These are phyloP conservation scores for Linderniella brevidens DNA, from an alignment of 257 asterid genomes.

Conservation along the genomic window DNA sequence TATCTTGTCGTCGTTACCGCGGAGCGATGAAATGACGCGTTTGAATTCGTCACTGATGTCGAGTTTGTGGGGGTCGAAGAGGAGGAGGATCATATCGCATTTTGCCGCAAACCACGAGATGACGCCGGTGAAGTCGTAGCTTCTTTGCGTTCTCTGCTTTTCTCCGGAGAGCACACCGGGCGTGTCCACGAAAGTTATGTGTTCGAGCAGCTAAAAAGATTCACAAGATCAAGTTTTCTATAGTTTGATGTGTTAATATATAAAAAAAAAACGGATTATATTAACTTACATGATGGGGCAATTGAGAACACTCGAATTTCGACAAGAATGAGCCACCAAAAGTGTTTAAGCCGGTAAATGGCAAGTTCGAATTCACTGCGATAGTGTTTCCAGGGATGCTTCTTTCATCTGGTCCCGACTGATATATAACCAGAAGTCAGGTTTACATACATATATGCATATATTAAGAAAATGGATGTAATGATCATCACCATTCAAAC, in stretches of 20 bases:
- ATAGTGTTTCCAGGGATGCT: constrained; percentile 96
- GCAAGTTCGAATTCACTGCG: constrained; percentile 78
- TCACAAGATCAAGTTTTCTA: constrained; percentile 1
- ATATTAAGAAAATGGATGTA: no score
- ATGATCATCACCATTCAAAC: no score
- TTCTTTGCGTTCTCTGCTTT: constrained; percentile 84
- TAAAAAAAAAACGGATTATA: constrained; percentile 3
- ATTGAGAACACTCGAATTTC: constrained; percentile 88
- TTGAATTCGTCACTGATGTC: constrained; percentile 95
- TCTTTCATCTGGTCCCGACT: constrained; percentile 94
- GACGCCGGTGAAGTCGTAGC: constrained; percentile 94
- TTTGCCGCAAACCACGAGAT: constrained; percentile 98
- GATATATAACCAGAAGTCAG: not conserved
- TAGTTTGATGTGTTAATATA: not conserved
- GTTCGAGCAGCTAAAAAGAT: constrained; percentile 53
- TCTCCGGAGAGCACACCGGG: constrained; percentile 98
- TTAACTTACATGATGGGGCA: constrained; percentile 91
- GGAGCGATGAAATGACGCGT: constrained; percentile 75
- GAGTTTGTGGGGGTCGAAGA: constrained; percentile 93
- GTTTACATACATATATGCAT: constrained; percentile 2
- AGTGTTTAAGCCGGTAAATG: constrained; percentile 60
- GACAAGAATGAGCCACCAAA: constrained; percentile 91
- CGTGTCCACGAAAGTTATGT: constrained; percentile 84
- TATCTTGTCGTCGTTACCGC: constrained; percentile 90
- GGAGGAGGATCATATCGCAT: constrained; percentile 74